A percentile compares a stretch with the other conserved stretches of the same genome.
Evolutionary conservation across 1,139 yeast genomes (phyloP).

Genomic region (Blastobotrys illinoisensis): DNA sequence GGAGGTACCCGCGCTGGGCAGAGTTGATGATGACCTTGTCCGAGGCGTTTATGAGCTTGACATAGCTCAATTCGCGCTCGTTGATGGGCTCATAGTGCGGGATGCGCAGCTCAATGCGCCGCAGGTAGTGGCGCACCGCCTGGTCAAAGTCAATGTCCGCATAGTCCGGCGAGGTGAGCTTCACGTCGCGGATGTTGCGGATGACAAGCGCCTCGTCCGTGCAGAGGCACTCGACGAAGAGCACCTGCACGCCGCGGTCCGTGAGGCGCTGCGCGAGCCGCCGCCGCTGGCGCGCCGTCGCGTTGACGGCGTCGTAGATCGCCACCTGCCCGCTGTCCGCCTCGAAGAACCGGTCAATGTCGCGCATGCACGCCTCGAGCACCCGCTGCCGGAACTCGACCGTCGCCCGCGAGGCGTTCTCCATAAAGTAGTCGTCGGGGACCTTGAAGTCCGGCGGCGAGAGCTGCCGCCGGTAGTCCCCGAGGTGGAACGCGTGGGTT

Average conservation of each 20-base stretch:
- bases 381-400: conserved; percentile 53
- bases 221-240: conserved; percentile 84
- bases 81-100: conserved; percentile 45
- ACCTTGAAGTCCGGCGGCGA: conserved; percentile 41
- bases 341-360: conserved; percentile 64
- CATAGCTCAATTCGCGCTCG: conserved; percentile 56
- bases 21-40: conserved; percentile 75
- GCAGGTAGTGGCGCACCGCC: conserved; percentile 40
- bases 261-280: conserved; percentile 52
- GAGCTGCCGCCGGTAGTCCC: conserved; percentile 75
- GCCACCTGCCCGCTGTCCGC: conserved; percentile 87
- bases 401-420: conserved; percentile 55
- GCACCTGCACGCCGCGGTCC: conserved; percentile 59
- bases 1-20: conserved; percentile 79
- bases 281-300: conserved; percentile 61
- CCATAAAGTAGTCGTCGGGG: conserved; percentile 67
- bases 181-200: conserved; percentile 79
- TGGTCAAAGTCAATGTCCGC: conserved; percentile 55
- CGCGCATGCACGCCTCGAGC: conserved; percentile 60
- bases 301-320: conserved; percentile 92
- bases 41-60: conserved; percentile 86
- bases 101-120: conserved; percentile 40
- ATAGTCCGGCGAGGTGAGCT: conserved; percentile 79
- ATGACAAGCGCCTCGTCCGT: conserved; percentile 66
- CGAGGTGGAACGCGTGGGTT: conserved; percentile 86